phyloP scores from a whole-genome alignment of 805 yeast genomes.

The Ogataea chonburiensis region DNA sequence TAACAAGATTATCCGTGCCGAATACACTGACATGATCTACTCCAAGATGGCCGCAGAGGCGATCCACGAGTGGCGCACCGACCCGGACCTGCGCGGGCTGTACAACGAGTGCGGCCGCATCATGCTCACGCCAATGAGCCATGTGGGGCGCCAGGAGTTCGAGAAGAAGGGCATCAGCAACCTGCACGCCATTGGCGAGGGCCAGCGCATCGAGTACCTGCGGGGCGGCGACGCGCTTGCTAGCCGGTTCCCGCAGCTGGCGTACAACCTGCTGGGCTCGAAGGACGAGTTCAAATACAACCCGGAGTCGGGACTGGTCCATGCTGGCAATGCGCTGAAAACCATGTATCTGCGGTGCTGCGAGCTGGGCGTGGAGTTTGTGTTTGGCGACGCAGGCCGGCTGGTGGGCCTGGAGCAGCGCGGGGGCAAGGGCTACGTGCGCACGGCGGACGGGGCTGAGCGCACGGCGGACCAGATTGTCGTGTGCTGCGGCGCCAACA shows the following conservation, averaged over 20 bases:
- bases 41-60: slow-evolving; percentile 47
- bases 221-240: slow-evolving; percentile 35
- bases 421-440: slow-evolving; percentile 21
- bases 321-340: slow-evolving; percentile 39
- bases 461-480: slow-evolving; percentile 38
- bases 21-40: slow-evolving; percentile 44
- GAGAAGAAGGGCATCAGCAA: slow-evolving; percentile 39
- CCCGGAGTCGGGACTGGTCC: slow-evolving; percentile 43
- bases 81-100: slow-evolving; percentile 34
- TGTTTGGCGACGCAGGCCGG: slow-evolving; percentile 34
- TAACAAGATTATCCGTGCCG: slow-evolving; percentile 49
- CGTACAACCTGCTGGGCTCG: slow-evolving; percentile 16
- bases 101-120: slow-evolving; percentile 45
- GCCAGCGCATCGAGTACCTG: slow-evolving; percentile 29
- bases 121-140: slow-evolving; percentile 36
- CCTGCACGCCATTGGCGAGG: slow-evolving; percentile 31
- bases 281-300: slow-evolving; percentile 29
- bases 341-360: slow-evolving; percentile 33
- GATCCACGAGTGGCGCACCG: slow-evolving; percentile 37
- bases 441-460: slow-evolving; percentile 29
- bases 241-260: slow-evolving; percentile 20
- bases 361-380: slow-evolving; percentile 35
- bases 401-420: slow-evolving; percentile 16
- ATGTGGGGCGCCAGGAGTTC: slow-evolving; percentile 37
- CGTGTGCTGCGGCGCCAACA: slow-evolving; percentile 41